phyloP scores from a whole-genome alignment of 169 alveolate genomes.

The Cryptosporidium tyzzeri region DNA sequence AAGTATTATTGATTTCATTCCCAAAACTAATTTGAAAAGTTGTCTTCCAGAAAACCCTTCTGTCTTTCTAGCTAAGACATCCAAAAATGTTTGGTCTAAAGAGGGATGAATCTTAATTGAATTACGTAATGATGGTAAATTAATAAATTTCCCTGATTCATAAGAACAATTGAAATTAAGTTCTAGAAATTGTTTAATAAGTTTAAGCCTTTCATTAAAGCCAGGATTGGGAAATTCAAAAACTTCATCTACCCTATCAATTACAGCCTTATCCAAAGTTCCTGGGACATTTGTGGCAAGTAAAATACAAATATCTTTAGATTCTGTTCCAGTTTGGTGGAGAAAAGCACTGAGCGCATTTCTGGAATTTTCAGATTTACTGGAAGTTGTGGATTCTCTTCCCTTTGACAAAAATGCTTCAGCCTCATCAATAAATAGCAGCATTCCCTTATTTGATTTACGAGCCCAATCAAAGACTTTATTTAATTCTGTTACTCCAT shows the following conservation, averaged over 20 bases:
- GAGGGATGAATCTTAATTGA: constrained; percentile 80
- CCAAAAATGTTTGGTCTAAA: constrained; percentile 84
- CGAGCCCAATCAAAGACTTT: constrained; percentile 96
- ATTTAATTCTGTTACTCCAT: constrained; percentile 94
- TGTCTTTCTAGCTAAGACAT: constrained; percentile 87
- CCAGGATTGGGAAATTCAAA: constrained; percentile 94
- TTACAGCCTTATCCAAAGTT: constrained; percentile 93
- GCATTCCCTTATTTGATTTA: constrained; percentile 90
- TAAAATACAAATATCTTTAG: constrained; percentile 91
- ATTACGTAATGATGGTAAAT: background rate
- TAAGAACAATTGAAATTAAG: constrained; percentile 84
- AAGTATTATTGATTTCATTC: constrained; percentile 84
- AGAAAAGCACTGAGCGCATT: constrained; percentile 93
- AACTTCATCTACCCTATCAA: constrained; percentile 95
- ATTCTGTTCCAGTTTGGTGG: constrained; percentile 97
- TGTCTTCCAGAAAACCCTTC: constrained; percentile 97
- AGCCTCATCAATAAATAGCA: constrained; percentile 98
- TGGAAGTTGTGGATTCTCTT: constrained; percentile 74
- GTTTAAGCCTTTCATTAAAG: constrained; percentile 88
- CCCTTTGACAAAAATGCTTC: constrained; percentile 95
- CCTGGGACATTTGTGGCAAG: constrained; percentile 96
- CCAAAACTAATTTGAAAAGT: constrained; percentile 88
- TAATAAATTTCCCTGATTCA: constrained; percentile 52
- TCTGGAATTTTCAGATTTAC: constrained; percentile 91
- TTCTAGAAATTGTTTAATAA: constrained; percentile 92